Evolutionary conservation across 805 yeast species (phyloP), one percentile per base, ranked within the genome.

Genomic region (Candida railenensis): DNA sequence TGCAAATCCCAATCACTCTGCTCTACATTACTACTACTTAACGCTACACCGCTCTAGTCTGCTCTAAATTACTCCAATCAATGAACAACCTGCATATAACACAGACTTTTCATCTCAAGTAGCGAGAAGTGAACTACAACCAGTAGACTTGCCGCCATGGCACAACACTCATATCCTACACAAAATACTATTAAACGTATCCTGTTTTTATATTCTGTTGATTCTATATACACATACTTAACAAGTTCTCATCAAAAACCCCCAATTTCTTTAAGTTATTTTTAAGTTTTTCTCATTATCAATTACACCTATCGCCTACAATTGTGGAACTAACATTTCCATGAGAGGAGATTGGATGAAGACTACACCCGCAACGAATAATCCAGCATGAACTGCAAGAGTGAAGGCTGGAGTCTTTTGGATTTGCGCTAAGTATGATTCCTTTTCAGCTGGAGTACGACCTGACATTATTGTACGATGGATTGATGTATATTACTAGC

Each of bases 291-390:
- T 16, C 4, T 18, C n/a, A 21, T 25, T 16, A 4, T 19, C 42
- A 25, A 4, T 25, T 28, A 37, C 25, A 16, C 25, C 9, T 7
- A 5, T 37, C 21, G 8, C 19, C 55, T 67, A 73, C 56, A 73
- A 75, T 66, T 86, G 92, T 44, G 94, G 94, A 57, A 85, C 90
- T 70, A 87, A 69, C 80, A 84, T 79, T 48, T 86, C 92, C 88
- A 85, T 84, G 58, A 85, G 67, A 55, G 91, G 85, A 41, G 90
- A 83, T 71, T 84, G 89, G 55, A 87, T 80, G 65, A 87, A 80
- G 20, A 82, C 81, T 54, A 85, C 87, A 63, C 94, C 94, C 41
- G 86, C 71, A 48, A 78, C 79, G 59, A 87, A 87, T 50, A 85
- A 72, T 34, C 73, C 75, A 48, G 78, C 80, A 66, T 87, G 86